Conservation (phyloP, 306 rosid species). For the Argentina anserina region DNA sequence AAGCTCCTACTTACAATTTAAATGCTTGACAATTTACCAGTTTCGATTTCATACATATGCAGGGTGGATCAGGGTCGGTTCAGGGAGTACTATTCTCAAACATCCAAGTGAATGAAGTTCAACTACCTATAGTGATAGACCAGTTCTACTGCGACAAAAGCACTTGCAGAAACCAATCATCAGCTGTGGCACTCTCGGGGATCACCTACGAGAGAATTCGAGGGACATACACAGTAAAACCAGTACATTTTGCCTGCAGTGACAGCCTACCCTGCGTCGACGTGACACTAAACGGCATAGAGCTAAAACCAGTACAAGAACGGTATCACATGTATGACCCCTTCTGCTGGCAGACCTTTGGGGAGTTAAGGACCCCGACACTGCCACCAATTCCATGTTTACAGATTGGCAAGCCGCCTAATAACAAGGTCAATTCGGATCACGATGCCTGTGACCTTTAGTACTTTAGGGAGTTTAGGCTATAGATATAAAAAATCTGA, state of each 20-base stretch:
- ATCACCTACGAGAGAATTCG: slow-evolving; percentile 82
- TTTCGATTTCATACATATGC: slow-evolving; percentile 20
- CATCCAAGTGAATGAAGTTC: slow-evolving; percentile 79
- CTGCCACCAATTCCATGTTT: slow-evolving; percentile 80
- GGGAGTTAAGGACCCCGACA: slow-evolving; percentile 75
- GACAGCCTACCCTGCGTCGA: slow-evolving; percentile 85
- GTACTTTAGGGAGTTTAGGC: background rate
- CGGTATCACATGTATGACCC: slow-evolving; percentile 67
- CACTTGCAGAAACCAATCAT: slow-evolving; percentile 62
- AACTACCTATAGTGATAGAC: slow-evolving; percentile 86
- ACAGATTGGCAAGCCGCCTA: slow-evolving; percentile 79
- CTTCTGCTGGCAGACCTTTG: slow-evolving; percentile 93
- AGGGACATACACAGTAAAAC: slow-evolving; percentile 88
- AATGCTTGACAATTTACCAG: background rate
- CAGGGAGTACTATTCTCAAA: slow-evolving; percentile 86
- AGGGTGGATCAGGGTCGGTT: slow-evolving; percentile 96
- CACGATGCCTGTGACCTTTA: slow-evolving; percentile 58
- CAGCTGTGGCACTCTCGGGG: slow-evolving; percentile 84
- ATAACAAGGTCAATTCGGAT: slow-evolving; percentile 64
- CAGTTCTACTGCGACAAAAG: slow-evolving; percentile 93
- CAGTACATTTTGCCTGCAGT: slow-evolving; percentile 91
- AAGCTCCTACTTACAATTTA: background rate
- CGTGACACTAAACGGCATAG: slow-evolving; percentile 66
- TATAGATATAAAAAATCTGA: slow-evolving; percentile 13
- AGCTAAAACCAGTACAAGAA: slow-evolving; percentile 78